Evolutionary conservation across 371 early-diverging fungal species (phyloP).

Genomic region (Mortierella sp.): DNA sequence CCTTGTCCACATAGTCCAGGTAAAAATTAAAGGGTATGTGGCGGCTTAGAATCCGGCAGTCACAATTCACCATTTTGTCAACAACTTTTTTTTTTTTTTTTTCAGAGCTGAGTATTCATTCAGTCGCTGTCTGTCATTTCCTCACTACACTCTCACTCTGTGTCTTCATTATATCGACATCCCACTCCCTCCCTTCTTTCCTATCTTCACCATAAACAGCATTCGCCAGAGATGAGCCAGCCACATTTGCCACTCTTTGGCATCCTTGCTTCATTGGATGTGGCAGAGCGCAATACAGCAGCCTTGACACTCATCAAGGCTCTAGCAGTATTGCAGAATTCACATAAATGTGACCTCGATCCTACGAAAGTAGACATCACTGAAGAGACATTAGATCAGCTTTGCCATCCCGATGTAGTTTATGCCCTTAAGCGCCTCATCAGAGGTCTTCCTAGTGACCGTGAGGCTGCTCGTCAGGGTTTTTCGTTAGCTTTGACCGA

Average conservation of each 20-base stretch:
- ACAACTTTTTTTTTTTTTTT: constrained; percentile 2
- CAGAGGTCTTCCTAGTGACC: constrained; percentile 88
- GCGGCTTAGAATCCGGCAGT: constrained; percentile 3
- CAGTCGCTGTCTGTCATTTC: constrained; percentile 8
- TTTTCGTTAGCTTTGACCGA: constrained; percentile 95
- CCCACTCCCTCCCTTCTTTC: neutral
- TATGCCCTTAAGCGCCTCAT: constrained; percentile 92
- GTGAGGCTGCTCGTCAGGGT: constrained; percentile 95
- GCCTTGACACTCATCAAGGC: constrained; percentile 66
- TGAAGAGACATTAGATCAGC: constrained; percentile 73
- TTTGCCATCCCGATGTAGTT: constrained; percentile 80
- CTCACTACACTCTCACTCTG: neutral
- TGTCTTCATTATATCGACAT: neutral
- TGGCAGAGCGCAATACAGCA: constrained; percentile 67
- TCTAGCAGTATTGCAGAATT: constrained; percentile 61
- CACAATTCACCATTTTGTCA: constrained; percentile 1
- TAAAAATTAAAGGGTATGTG: neutral
- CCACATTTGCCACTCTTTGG: constrained; percentile 57
- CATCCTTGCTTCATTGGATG: constrained; percentile 75
- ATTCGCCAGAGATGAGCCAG: constrained; percentile 35
- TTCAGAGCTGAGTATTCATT: constrained; percentile 8
- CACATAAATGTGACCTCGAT: constrained; percentile 61
- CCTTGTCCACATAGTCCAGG: neutral
- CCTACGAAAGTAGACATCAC: constrained; percentile 49
- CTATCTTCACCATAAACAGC: neutral